A percentile compares a stretch with the other conserved stretches of the same genome.
Conservation (phyloP, 2,329 filamentous ascomycete species). For the Phaeosphaeria sp. region DNA sequence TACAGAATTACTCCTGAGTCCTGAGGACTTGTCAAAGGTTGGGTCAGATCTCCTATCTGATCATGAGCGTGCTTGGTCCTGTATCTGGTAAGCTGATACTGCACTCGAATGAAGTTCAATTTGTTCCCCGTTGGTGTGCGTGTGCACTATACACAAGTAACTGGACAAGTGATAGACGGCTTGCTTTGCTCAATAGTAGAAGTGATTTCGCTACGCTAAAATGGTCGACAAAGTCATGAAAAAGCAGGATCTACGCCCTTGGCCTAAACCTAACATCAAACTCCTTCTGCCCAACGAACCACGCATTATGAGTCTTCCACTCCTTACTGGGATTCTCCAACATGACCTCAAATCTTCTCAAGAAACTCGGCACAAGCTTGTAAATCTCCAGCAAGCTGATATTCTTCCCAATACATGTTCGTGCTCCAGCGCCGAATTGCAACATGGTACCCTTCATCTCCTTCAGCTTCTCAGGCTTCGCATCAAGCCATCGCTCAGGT, state of each 20-base stretch:
- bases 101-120: no score
- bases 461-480: slow-evolving; percentile 62
- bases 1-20: no score
- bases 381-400: slow-evolving; percentile 59
- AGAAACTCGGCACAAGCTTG: slow-evolving; percentile 62
- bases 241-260: slow-evolving; percentile 7
- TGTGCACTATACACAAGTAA: no score
- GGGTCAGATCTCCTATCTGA: no score
- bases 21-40: no score
- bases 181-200: no score
- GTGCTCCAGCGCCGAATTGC: slow-evolving; percentile 74
- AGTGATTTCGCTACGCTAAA: not conserved
- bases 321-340: slow-evolving; percentile 49
- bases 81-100: no score
- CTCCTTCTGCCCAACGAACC: slow-evolving; percentile 59
- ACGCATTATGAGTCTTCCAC: slow-evolving; percentile 61
- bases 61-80: no score
- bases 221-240: not conserved
- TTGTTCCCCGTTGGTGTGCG: no score
- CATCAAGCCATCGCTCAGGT: slow-evolving; percentile 71
- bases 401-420: slow-evolving; percentile 71
- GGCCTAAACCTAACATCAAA: slow-evolving; percentile 54
- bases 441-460: slow-evolving; percentile 75
- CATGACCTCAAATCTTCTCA: slow-evolving; percentile 68
- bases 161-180: no score